phyloP scores from a whole-genome alignment of 2,329 filamentous ascomycete species.

The Apiospora hydei region DNA sequence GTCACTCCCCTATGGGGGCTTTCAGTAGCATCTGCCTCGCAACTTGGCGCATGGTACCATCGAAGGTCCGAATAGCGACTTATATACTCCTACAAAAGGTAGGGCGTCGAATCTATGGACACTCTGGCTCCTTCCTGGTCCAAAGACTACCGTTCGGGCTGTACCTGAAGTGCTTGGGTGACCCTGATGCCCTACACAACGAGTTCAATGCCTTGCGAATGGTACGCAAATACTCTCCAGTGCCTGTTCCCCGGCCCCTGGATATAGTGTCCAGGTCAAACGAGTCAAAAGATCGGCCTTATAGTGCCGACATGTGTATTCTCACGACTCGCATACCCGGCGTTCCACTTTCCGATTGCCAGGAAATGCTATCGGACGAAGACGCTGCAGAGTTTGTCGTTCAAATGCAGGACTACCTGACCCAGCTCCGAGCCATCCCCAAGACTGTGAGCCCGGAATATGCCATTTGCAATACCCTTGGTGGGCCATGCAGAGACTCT shows the following conservation, averaged over 20 bases:
- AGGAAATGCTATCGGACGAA: constrained; percentile 37
- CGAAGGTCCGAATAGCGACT: constrained; percentile 27
- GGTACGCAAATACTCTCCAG: background rate
- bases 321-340: constrained; percentile 30
- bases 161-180: background rate
- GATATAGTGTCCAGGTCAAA: background rate
- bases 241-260: background rate
- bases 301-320: background rate
- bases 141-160: background rate
- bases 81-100: constrained; percentile 34
- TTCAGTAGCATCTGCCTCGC: constrained; percentile 26
- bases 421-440: constrained; percentile 39
- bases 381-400: constrained; percentile 33
- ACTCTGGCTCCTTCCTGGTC: background rate
- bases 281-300: background rate
- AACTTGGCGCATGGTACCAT: constrained; percentile 33
- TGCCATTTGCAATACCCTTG: constrained; percentile 42
- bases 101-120: constrained; percentile 34
- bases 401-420: constrained; percentile 38
- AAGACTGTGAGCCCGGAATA: constrained; percentile 28
- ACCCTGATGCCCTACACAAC: background rate
- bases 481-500: constrained; percentile 37
- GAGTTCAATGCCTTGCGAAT: background rate
- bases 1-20: background rate
- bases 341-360: constrained; percentile 32